Evolutionary conservation across 345 rosid genomes (phyloP).

Genomic region (Eucalyptus erythrocorys): DNA sequence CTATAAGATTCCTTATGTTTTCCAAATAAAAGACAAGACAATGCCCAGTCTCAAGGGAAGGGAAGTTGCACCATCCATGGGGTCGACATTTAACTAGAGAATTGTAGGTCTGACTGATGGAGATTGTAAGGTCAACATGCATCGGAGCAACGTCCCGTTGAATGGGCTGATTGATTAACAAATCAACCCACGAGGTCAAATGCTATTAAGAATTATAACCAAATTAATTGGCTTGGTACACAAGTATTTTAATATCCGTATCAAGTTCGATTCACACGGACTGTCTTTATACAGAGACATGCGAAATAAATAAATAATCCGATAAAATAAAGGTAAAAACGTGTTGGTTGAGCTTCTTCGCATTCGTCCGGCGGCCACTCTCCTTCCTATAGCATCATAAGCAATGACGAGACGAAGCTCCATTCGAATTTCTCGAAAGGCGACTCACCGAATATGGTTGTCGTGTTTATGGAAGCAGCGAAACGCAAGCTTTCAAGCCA

Average conservation of each 20-base stretch:
- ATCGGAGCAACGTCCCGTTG: not conserved
- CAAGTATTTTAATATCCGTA: not conserved
- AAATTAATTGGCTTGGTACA: not conserved
- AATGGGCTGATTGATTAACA: not conserved
- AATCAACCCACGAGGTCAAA: not conserved
- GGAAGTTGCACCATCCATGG: not conserved
- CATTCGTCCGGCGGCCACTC: not conserved
- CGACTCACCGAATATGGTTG: not conserved
- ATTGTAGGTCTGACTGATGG: not conserved
- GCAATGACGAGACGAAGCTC: not conserved
- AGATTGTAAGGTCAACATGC: not conserved
- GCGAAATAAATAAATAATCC: not conserved
- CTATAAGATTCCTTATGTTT: not conserved
- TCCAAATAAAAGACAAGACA: not conserved
- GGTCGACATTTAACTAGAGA: not conserved
- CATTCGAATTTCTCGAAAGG: not conserved
- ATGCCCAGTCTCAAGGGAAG: not conserved
- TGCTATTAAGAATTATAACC: not conserved
- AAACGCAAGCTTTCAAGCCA: not conserved
- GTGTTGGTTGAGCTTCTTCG: not conserved
- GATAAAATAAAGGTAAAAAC: not conserved
- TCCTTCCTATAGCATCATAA: not conserved
- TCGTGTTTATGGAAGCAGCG: not conserved
- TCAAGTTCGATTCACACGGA: not conserved
- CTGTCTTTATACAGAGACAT: not conserved